Base-by-base conservation (phyloP, 192 early-diverging fungal genomes). In the Gamsiella multidivaricata region DNA sequence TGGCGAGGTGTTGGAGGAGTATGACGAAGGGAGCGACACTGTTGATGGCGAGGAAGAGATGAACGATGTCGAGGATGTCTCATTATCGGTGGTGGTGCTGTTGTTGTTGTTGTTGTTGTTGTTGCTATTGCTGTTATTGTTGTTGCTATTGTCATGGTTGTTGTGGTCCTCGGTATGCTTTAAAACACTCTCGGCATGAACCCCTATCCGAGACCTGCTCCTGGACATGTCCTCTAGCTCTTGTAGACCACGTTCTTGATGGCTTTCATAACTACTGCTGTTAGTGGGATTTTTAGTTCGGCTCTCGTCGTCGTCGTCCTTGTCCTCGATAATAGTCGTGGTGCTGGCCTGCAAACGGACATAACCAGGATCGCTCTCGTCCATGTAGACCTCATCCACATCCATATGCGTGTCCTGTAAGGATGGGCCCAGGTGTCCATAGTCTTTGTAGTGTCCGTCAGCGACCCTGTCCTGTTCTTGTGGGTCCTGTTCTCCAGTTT, bases 21-120 rank as follows among this genome's bases (percentile, higher is more conserved):
- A 76, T 11, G 72, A 76, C 5, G 72, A 76, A 3, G 72, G 72
- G 15, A 65, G 72, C 20, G 72, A 76, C 3, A 74, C 42, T 20
- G 56, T 43, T 11, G 51, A 43, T 4, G 58, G 32, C 23, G 70
- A 46, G n/a, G 57, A 60, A 45, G 54, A 28, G 54, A 39, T 6
- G 65, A 57, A n/a, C 12, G 34, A 23, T n/a, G 26, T 29, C 1
- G 29, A 32, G 32, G 37, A 45, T 41, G 51, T 29, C 42, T 49
- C 41, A 5, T 50, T 46, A 41, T 41, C 39, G 28, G 28, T 11
- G 25, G 51, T n/a, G n/a, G 46, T 6, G 46, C 5, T 49, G 6
- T 49, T 20, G n/a, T 15, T 49, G 5, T 20, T 49, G 28, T 9
- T 3, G 25, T 29, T 17, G 25, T 29, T 5, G 7, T 53, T 25